Evolutionary conservation across 2,329 filamentous ascomycete genomes (phyloP).

Genomic region (Epichloe sibirici): DNA sequence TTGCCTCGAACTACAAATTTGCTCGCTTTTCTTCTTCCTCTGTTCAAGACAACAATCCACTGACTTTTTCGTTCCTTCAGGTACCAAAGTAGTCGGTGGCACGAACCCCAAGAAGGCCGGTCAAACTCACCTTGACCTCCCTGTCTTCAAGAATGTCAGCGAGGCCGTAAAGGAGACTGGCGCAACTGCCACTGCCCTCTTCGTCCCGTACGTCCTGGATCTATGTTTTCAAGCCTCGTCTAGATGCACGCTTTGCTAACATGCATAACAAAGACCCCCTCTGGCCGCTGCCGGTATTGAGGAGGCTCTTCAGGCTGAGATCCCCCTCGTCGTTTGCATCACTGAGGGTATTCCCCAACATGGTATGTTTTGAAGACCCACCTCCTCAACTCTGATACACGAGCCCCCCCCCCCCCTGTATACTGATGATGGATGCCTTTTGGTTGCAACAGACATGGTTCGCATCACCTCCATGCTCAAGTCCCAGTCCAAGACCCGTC

Average conservation of each 20-base stretch:
- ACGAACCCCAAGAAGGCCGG: conserved; percentile 99
- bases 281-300: conserved; percentile 91
- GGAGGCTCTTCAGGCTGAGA: conserved; percentile 86
- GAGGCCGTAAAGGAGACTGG: conserved; percentile 86
- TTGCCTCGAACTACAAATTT: conserved; percentile 5
- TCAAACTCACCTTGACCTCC: conserved; percentile 73
- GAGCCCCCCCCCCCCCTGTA: not conserved
- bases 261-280: conserved; percentile 56
- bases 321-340: conserved; percentile 92
- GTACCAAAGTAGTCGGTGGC: conserved; percentile 94
- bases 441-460: conserved; percentile 66
- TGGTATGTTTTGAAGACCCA: conserved; percentile 42
- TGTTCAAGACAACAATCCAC: conserved; percentile 1
- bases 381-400: not conserved
- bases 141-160: conserved; percentile 81
- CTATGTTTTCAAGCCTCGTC: conserved; percentile 5
- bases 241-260: conserved; percentile 6
- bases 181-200: conserved; percentile 86
- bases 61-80: conserved; percentile 31
- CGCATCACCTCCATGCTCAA: conserved; percentile 97
- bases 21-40: not conserved
- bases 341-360: conserved; percentile 97
- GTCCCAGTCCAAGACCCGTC: conserved; percentile 90
- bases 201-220: conserved; percentile 63
- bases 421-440: conserved; percentile 7